Evolutionary conservation across 1,284 basidiomycete genomes (phyloP), one percentile per base, ranked within the genome.

Genomic region (Leccinum colubrinum): DNA sequence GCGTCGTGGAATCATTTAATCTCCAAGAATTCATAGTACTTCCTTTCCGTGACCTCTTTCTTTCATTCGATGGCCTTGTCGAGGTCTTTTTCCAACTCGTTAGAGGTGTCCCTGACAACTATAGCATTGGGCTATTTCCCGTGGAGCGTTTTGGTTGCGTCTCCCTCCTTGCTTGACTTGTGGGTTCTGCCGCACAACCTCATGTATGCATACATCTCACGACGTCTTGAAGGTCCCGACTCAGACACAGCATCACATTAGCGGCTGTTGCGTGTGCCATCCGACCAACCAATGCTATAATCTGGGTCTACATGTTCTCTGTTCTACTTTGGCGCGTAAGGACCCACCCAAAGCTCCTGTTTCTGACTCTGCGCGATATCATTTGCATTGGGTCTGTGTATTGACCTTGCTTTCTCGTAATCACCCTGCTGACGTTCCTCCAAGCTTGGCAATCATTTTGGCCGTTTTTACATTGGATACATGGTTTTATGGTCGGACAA

Each of bases 21-120:
- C 39, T 56, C 20, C 46, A 55, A 37, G 56, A 58, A 46, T 60
- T 62, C 39, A 14, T 68, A 97, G 95, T 77, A 91, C 20, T 81
- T 96, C 62, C 77, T 97, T 39, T 97, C 94, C 8, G 73, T 95
- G 48, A 86, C 89, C 0, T 97, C 93, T 0, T 85, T 97, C 67
- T 99, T 98, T 78, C 85, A 97, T 72, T 86, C 86, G 0, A 82
- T 97, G 59, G 86, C 94, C 1, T 80, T 97, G 11, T 91, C 94
- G 4, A 85, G 97, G 20, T 94, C 95, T 0, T 80, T 99, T 43
- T 97, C 95, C 14, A 99, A 98, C 72, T 96, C 95, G 5, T 78
- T 95, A 20, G 97, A 99, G 73, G 95, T 95, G 0, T 87, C 93
- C 0, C 76, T 99, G 48, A 93, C 91, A 0, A 87, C 88, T 0